Base-by-base conservation (phyloP, 2,329 filamentous ascomycete species). In the Thelonectria rubi region DNA sequence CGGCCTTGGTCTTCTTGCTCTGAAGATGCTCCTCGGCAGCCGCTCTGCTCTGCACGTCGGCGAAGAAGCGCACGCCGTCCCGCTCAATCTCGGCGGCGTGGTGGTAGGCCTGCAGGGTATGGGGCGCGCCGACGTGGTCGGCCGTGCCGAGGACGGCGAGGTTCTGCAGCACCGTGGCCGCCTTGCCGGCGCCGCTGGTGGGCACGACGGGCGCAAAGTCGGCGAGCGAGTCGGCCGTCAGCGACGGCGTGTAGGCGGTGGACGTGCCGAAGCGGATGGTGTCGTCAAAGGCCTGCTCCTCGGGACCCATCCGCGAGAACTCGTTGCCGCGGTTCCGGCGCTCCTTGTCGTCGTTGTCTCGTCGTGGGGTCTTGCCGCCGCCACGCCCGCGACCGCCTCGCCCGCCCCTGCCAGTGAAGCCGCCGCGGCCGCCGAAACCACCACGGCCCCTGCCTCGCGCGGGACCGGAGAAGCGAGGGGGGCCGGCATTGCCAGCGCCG, bases 61-160 rank as follows among this genome's bases (percentile, higher is more conserved):
- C 69, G 32, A 72, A 72, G 68, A 72, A 72, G 42, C 69, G 69
- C n/a, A 72, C 17, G 6, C 69, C 69, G 30, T 63, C 65, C 9
- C 67, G 62, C 60, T 72, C 66, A 4, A 75, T 68, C 55, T 77
- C 74, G 45, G 69, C 69, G 11, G 73, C 77, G 55, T 73, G 72
- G 65, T 71, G 67, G 14, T 68, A 65, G n/a, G 73, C 60, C 59
- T 74, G 72, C 60, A 77, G 65, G 5, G 65, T 60, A 62, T 72
- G 69, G 48, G 74, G 70, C 42, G 68, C 62, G 55, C 74, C 75
- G 42, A 78, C 68, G 39, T 69, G 71, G 40, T 78, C 77, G 10
- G 74, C 74, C n/a, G 73, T 71, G 42, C 72, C 76, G 17, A 81
- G 68, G 7, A 73, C 66, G 47, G 73, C 75, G 51, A 80, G 73